Evolutionary conservation across 2,329 filamentous ascomycete genomes (phyloP).

Genomic region (Calonectria pseudoturangicola): DNA sequence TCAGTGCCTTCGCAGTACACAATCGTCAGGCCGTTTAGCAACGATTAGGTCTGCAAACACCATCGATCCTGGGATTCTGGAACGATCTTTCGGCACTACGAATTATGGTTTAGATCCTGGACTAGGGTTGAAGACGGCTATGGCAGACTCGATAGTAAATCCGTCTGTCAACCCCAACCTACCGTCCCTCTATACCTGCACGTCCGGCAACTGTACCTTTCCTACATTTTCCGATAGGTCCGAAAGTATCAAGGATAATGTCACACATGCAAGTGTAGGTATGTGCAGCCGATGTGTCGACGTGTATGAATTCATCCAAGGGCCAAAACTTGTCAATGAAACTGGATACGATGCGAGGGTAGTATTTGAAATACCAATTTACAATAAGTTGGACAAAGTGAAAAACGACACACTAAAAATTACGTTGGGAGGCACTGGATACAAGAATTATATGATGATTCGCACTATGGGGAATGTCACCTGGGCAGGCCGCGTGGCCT

Average conservation of each 20-base stretch:
- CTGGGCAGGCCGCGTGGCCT: not conserved
- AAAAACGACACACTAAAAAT: not conserved
- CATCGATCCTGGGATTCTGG: not conserved
- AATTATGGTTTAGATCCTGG: not conserved
- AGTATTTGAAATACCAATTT: not conserved
- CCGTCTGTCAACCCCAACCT: not conserved
- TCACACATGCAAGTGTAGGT: not conserved
- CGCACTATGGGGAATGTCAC: not conserved
- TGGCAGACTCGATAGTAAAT: slow-evolving; percentile 3
- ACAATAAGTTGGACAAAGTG: not conserved
- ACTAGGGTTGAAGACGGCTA: not conserved
- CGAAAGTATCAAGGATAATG: not conserved
- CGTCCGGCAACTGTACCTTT: slow-evolving; percentile 11
- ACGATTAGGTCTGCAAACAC: not conserved
- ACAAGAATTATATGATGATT: not conserved
- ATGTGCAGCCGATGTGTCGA: slow-evolving; percentile 12
- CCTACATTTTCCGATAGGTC: not conserved
- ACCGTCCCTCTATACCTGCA: slow-evolving; percentile 2
- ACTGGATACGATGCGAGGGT: not conserved
- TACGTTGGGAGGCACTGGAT: not conserved
- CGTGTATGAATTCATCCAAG: not conserved
- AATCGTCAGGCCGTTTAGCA: not conserved
- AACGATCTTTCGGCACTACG: not conserved
- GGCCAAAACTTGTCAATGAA: not conserved
- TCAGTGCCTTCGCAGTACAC: not conserved